These are phyloP conservation scores for Ogataea kodamae DNA, from an alignment of 805 yeast genomes.

Conservation along the genomic window DNA sequence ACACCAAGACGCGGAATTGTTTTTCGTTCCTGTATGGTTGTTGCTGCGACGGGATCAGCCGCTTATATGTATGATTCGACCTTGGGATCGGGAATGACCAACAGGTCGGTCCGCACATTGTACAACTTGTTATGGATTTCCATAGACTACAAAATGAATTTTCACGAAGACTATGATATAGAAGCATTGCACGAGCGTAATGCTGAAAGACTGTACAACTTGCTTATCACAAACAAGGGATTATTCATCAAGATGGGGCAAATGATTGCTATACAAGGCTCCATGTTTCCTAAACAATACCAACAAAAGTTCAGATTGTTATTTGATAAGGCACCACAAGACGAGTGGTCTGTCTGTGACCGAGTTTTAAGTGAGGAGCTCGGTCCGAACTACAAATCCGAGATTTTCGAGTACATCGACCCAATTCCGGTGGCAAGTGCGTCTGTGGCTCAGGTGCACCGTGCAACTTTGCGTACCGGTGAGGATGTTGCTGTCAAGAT, in stretches of 20 bases:
- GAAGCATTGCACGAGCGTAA: conserved; percentile 56
- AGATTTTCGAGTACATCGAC: conserved; percentile 44
- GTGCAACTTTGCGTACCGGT: conserved; percentile 44
- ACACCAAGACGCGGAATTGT: not conserved
- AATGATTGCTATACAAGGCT: conserved; percentile 72
- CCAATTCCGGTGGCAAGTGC: conserved; percentile 70
- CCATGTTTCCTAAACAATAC: conserved; percentile 61
- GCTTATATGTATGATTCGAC: conserved; percentile 30
- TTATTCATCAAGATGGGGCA: conserved; percentile 77
- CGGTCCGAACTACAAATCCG: conserved; percentile 40
- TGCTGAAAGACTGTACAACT: conserved; percentile 46
- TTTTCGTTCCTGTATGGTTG: conserved; percentile 4
- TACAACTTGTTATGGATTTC: conserved; percentile 49
- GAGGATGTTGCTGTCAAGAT: conserved; percentile 61
- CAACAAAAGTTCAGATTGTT: conserved; percentile 53
- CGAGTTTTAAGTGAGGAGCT: conserved; percentile 36
- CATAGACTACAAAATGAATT: conserved; percentile 55
- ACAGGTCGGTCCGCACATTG: conserved; percentile 52
- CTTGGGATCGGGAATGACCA: conserved; percentile 45
- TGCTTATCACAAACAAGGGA: conserved; percentile 49
- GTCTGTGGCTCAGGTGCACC: conserved; percentile 68
- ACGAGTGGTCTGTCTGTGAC: conserved; percentile 47
- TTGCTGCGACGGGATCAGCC: conserved; percentile 17
- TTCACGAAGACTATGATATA: conserved; percentile 43
- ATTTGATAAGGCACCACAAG: conserved; percentile 68